A percentile compares a stretch with the other conserved stretches of the same genome.
Evolutionary conservation across 108 stramenopile genomes (phyloP).

Genomic region (Cyclotella sp.): DNA sequence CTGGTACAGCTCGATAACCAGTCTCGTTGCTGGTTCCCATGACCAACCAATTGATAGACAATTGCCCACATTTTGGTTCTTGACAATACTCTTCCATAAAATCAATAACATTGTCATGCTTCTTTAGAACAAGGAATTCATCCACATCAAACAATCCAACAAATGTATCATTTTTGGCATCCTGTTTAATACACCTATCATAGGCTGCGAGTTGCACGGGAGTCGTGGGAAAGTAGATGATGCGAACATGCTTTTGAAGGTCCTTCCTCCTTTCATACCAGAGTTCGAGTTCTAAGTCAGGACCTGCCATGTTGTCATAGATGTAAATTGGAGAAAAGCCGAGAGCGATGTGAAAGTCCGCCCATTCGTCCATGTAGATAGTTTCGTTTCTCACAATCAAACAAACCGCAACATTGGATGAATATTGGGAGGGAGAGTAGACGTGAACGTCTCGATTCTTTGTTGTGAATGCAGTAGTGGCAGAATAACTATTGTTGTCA

Average conservation of each 20-base stretch:
- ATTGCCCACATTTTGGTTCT: slow-evolving; percentile 17
- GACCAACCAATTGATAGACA: slow-evolving; percentile 8
- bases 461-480: no score
- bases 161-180: slow-evolving; percentile 5
- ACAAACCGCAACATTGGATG: neutral
- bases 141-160: slow-evolving; percentile 44
- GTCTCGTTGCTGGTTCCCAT: neutral
- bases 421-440: no score
- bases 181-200: slow-evolving; percentile 17
- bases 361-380: slow-evolving; percentile 62
- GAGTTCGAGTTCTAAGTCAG: slow-evolving; percentile 29
- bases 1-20: slow-evolving; percentile 29
- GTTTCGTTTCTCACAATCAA: slow-evolving; percentile 9
- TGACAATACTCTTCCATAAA: slow-evolving; percentile 11
- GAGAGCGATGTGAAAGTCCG: slow-evolving; percentile 53
- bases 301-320: slow-evolving; percentile 53
- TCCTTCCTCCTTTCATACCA: slow-evolving; percentile 3
- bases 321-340: slow-evolving; percentile 57
- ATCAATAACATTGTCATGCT: slow-evolving; percentile 16
- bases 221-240: slow-evolving; percentile 12
- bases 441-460: no score
- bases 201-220: slow-evolving; percentile 24
- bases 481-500: no score
- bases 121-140: slow-evolving; percentile 42
- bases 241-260: slow-evolving; percentile 3